Base-by-base conservation (phyloP, 805 yeast species). In the Wickerhamiella sorbophila region DNA sequence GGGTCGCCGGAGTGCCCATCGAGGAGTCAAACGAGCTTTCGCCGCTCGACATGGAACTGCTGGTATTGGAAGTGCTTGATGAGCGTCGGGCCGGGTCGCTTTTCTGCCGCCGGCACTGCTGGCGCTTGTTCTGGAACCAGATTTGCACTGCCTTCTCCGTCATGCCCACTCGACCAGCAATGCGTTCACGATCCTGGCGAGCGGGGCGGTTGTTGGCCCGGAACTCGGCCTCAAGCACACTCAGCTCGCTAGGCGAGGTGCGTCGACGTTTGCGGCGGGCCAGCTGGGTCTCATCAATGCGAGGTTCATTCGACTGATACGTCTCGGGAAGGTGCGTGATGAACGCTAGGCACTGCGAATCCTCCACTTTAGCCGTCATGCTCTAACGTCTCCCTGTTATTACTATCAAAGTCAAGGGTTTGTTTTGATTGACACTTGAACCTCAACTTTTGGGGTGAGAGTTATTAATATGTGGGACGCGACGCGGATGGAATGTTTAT, bases 101-200 rank as follows among this genome's bases (percentile, higher is more conserved):
- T 42, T 42, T 42, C 36, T 41, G 48, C 33, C 61, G 55, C 10
- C 67, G 58, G 48, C 79, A 62, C 31, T 87, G 71, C 62, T 88
- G 96, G 60, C 98, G 74, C 60, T 77, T 82, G 62, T 91, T 91
- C 64, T 91, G 98, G 64, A 91, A 91, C 98, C 98, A 91, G 48
- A 88, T 85, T 64, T 91, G 98, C 29, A 91, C 94, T 1, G 96
- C 95, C 60, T 87, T 85, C 60, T 87, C 96, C n/a, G 88, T 75
- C 97, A 91, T 91, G 51, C 77, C 77, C 33, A 91, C 93, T 49
- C 68, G 73, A 24, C 65, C 60, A 4, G 97, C 95, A 49, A 91
- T 82, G 49, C 78, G 81, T 35, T 74, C 67, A 51, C 97, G 74
- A 55, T 79, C 70, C 36, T 70, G 63, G 58, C 78, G 79, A 56